phyloP scores from a whole-genome alignment of 345 rosid genomes.

The Ailanthus altissimus region DNA sequence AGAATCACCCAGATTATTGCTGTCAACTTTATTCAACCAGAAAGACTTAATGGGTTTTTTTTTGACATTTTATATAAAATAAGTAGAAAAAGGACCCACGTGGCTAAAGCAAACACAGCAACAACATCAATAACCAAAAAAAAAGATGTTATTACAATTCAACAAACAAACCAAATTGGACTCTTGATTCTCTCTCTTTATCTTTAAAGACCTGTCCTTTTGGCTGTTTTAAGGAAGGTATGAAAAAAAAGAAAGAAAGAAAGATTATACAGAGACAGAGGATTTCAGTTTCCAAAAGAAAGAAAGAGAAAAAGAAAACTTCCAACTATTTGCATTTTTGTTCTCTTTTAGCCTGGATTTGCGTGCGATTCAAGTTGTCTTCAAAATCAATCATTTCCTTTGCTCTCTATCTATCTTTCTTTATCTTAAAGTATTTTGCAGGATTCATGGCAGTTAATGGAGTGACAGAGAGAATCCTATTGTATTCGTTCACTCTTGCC shows the following conservation, averaged over 20 bases:
- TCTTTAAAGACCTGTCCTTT: not conserved
- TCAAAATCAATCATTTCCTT: not conserved
- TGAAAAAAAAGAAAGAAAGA: not conserved
- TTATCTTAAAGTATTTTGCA: conserved; percentile 10
- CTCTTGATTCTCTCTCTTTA: conserved; percentile 4
- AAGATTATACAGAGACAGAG: not conserved
- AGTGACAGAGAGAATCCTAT: conserved; percentile 24
- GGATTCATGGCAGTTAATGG: conserved; percentile 29
- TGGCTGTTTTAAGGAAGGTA: conserved; percentile 18
- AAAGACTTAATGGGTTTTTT: conserved; percentile 22
- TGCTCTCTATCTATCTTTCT: conserved; percentile 8
- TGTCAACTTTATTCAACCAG: conserved; percentile 22
- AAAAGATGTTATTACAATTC: conserved; percentile 13
- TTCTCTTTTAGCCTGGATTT: conserved; percentile 21
- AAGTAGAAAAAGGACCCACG: conserved; percentile 37
- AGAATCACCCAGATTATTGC: not conserved
- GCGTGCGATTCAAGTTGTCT: conserved; percentile 38
- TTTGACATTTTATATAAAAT: conserved; percentile 45
- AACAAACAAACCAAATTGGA: conserved; percentile 21
- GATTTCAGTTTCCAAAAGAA: conserved; percentile 11
- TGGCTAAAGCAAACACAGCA: conserved; percentile 10
- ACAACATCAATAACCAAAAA: no score
- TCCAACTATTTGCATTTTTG: conserved; percentile 18
- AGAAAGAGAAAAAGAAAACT: not conserved
- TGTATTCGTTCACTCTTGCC: conserved; percentile 17